Evolutionary conservation across 257 asterid genomes (phyloP).

Genomic region (Misopates orontium): DNA sequence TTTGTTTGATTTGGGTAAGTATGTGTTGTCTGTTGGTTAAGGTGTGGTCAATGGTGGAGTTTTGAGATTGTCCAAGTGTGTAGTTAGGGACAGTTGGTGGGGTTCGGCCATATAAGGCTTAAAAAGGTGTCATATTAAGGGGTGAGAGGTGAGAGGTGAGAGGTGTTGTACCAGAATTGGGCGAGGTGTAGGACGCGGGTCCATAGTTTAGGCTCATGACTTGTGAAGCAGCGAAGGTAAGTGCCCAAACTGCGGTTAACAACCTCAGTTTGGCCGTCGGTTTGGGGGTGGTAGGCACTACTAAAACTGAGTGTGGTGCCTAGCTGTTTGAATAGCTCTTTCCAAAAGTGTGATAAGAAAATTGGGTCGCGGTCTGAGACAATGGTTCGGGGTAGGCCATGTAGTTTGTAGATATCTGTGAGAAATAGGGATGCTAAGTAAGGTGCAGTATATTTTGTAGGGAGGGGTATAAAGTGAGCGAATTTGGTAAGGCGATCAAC

Average conservation of each 20-base stretch:
- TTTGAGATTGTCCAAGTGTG: background rate
- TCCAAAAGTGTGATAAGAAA: background rate
- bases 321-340: background rate
- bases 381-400: background rate
- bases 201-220: too few relatives aligned
- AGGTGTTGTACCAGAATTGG: background rate
- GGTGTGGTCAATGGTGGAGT: background rate
- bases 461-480: background rate
- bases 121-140: background rate
- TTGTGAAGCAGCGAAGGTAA: background rate
- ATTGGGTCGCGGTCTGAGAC: background rate
- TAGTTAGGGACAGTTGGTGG: background rate
- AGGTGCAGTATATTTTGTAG: background rate
- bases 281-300: slow-evolving; percentile 8
- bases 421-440: too few relatives aligned
- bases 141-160: background rate
- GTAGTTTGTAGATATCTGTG: background rate
- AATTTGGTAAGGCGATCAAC: background rate
- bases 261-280: slow-evolving; percentile 1
- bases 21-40: background rate
- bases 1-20: background rate
- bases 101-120: background rate
- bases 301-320: background rate
- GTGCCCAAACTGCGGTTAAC: background rate
- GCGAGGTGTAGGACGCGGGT: background rate